These are phyloP conservation scores for Debaryomycetaceae sp. DNA, from an alignment of 1,139 yeast genomes.

Conservation along the genomic window DNA sequence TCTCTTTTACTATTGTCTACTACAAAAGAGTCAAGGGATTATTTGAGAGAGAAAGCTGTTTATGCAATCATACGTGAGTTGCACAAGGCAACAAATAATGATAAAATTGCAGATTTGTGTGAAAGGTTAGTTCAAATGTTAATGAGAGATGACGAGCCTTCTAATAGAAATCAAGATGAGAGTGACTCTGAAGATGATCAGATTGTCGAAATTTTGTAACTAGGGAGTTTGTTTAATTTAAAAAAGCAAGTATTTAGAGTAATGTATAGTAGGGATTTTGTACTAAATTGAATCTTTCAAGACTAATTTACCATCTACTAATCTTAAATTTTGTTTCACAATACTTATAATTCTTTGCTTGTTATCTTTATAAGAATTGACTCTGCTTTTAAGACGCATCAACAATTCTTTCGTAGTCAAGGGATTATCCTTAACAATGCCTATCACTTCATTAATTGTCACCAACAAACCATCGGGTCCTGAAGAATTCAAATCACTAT, in stretches of 20 bases:
- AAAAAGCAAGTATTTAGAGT: neutral
- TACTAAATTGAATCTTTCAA: slow-evolving; percentile 37
- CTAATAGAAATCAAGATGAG: slow-evolving; percentile 27
- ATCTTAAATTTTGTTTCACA: slow-evolving; percentile 65
- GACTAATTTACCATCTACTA: slow-evolving; percentile 65
- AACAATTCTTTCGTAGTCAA: slow-evolving; percentile 67
- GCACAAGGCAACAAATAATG: slow-evolving; percentile 66
- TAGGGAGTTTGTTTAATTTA: neutral
- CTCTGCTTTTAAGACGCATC: slow-evolving; percentile 56
- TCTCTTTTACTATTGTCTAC: slow-evolving; percentile 75
- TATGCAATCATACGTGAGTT: slow-evolving; percentile 83
- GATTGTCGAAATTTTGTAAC: slow-evolving; percentile 50
- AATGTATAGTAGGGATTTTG: slow-evolving; percentile 1
- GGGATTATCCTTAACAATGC: slow-evolving; percentile 59
- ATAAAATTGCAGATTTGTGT: slow-evolving; percentile 63
- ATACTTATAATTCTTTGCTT: slow-evolving; percentile 63
- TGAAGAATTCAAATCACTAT: slow-evolving; percentile 31
- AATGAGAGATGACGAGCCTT: slow-evolving; percentile 81
- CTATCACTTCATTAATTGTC: slow-evolving; percentile 70
- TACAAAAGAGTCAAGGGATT: slow-evolving; percentile 67
- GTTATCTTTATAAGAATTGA: slow-evolving; percentile 68
- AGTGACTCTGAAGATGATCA: slow-evolving; percentile 39
- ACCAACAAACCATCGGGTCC: slow-evolving; percentile 47
- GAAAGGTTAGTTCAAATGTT: slow-evolving; percentile 80
- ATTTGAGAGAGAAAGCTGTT: slow-evolving; percentile 71